These are phyloP conservation scores for Cladosporium sp. DNA, from an alignment of 2,329 filamentous ascomycete species.

Conservation along the genomic window DNA sequence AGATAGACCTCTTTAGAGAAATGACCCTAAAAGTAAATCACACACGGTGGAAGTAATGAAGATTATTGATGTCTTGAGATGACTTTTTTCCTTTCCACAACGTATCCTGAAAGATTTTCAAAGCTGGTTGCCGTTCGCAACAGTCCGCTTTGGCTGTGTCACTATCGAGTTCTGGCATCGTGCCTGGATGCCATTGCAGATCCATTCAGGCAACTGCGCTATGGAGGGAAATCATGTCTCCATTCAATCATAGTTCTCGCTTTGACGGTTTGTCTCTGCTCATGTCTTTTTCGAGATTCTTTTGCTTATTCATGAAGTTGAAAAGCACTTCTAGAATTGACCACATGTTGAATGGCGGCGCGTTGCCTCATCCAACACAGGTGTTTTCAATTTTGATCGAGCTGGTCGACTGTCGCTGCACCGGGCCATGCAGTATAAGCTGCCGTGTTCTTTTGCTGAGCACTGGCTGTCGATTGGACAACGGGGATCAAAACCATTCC, in stretches of 20 bases:
- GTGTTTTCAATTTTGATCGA: neutral
- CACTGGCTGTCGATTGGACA: neutral
- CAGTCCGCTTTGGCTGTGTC: neutral
- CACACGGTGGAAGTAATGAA: neutral
- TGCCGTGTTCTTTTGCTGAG: neutral
- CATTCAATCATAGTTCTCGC: neutral
- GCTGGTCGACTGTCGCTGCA: neutral
- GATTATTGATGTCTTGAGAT: neutral
- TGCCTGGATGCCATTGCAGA: neutral
- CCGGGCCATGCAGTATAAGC: no score
- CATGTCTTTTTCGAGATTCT: no score
- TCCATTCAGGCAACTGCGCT: neutral
- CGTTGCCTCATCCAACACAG: neutral
- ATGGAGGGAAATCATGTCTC: neutral
- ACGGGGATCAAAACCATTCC: neutral
- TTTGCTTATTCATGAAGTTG: no score
- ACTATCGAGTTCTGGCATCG: neutral
- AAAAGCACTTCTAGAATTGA: neutral
- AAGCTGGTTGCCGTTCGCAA: neutral
- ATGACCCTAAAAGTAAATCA: neutral
- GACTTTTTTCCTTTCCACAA: neutral
- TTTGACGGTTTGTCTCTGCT: neutral
- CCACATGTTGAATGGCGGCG: neutral
- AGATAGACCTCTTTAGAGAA: neutral
- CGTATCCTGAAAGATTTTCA: neutral